Conservation (phyloP, 2,329 filamentous ascomycete genomes). For the Lecanosticta acicola region DNA sequence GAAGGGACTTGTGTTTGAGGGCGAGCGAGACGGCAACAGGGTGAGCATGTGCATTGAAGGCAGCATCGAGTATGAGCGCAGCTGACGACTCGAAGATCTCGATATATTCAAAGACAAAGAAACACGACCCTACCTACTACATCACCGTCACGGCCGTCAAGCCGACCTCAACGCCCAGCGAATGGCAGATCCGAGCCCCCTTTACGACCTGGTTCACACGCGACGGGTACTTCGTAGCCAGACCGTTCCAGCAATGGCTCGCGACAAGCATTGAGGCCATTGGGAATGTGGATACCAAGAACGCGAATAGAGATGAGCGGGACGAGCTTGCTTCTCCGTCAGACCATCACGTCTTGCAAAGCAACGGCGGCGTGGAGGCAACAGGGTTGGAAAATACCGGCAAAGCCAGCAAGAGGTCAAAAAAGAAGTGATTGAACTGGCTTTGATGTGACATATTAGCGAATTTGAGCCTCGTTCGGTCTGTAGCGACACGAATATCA, state of each 20-base stretch:
- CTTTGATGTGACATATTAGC: background rate
- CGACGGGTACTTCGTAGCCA: slow-evolving; percentile 68
- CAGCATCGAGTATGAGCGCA: background rate
- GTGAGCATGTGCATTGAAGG: slow-evolving; percentile 37
- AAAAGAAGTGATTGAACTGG: slow-evolving; percentile 15
- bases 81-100: slow-evolving; percentile 53
- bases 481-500: too few species aligned
- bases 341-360: slow-evolving; percentile 9
- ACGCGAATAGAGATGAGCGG: slow-evolving; percentile 39
- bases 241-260: slow-evolving; percentile 73
- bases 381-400: slow-evolving; percentile 18
- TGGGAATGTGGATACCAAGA: slow-evolving; percentile 58
- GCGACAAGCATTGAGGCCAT: slow-evolving; percentile 62
- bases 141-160: slow-evolving; percentile 53
- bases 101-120: slow-evolving; percentile 67
- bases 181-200: slow-evolving; percentile 53
- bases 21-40: slow-evolving; percentile 62
- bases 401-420: slow-evolving; percentile 26
- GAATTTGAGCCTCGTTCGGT: too few species aligned
- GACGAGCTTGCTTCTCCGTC: slow-evolving; percentile 23
- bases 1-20: slow-evolving; percentile 74
- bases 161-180: slow-evolving; percentile 12
- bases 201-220: slow-evolving; percentile 68
- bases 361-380: slow-evolving; percentile 9
- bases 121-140: slow-evolving; percentile 76